Evolutionary conservation across 169 alveolate genomes (phyloP).

Genomic region (Babesia divergens): DNA sequence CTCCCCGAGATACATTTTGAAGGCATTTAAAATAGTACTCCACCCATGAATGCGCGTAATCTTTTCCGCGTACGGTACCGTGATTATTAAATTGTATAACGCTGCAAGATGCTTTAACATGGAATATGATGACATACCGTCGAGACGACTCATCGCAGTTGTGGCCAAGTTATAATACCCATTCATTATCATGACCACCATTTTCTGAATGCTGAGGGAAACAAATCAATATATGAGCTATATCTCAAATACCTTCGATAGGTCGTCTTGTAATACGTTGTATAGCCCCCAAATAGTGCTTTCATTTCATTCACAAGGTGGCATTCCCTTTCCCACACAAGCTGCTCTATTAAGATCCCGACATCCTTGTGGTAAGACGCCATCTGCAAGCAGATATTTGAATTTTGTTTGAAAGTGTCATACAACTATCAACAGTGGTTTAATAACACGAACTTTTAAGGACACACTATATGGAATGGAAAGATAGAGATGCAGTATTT

Average conservation of each 20-base stretch:
- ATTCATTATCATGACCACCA: slow-evolving; percentile 19
- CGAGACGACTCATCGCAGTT: not conserved
- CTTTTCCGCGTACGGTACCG: not conserved
- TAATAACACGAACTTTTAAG: too few relatives aligned
- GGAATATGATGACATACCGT: slow-evolving; percentile 5
- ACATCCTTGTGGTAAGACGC: slow-evolving; percentile 6
- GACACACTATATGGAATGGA: too few relatives aligned
- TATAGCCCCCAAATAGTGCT: not conserved
- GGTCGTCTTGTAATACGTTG: slow-evolving; percentile 4
- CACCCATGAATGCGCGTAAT: not conserved
- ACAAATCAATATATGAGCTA: too few relatives aligned
- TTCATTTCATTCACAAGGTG: slow-evolving; percentile 46
- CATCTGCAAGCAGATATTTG: slow-evolving; percentile 29
- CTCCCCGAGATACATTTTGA: not conserved
- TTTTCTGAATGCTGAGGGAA: slow-evolving; percentile 23
- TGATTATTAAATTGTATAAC: not conserved
- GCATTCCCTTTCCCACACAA: slow-evolving; percentile 42
- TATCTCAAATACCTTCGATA: too few relatives aligned
- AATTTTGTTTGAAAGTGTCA: too few relatives aligned
- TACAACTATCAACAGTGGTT: too few relatives aligned
- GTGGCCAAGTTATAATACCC: slow-evolving; percentile 36
- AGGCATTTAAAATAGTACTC: not conserved
- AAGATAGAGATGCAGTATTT: too few relatives aligned
- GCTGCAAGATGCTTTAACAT: too few relatives aligned
- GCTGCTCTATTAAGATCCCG: not conserved